Conservation (phyloP, 1,284 basidiomycete genomes). For the Kwoniella shivajii region DNA sequence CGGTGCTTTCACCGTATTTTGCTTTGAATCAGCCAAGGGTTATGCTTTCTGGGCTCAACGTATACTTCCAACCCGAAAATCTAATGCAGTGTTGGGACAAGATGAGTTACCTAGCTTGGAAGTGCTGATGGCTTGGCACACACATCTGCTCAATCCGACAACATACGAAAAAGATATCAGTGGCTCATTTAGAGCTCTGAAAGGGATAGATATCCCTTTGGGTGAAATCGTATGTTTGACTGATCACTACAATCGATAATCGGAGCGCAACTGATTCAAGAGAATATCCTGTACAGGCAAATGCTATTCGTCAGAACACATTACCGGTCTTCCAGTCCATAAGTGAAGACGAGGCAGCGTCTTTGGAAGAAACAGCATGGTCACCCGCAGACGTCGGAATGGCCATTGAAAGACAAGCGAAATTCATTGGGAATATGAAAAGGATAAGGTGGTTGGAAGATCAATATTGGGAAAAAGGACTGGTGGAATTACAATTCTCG, state of each 20-base stretch:
- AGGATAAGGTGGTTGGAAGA: slow-evolving; percentile 36
- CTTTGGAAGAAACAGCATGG: slow-evolving; percentile 20
- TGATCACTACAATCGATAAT: background rate
- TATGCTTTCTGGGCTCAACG: slow-evolving; percentile 16
- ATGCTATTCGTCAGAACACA: background rate
- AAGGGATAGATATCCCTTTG: slow-evolving; percentile 24
- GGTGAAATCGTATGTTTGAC: slow-evolving; percentile 8
- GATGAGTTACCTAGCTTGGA: slow-evolving; percentile 28
- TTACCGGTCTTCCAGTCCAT: background rate
- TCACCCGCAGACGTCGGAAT: slow-evolving; percentile 32
- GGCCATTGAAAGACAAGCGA: slow-evolving; percentile 38
- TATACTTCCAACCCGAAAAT: background rate
- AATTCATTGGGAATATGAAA: slow-evolving; percentile 32
- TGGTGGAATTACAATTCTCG: slow-evolving; percentile 29
- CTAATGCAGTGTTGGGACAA: background rate
- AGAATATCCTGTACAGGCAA: no score
- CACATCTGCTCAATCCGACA: slow-evolving; percentile 41
- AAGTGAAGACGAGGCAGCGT: background rate
- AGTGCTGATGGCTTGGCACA: slow-evolving; percentile 45
- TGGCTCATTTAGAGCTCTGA: slow-evolving; percentile 21
- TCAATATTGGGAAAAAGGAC: slow-evolving; percentile 18
- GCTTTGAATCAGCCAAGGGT: background rate
- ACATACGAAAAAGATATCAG: slow-evolving; percentile 28
- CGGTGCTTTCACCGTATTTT: background rate
- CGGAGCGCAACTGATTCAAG: background rate